These are phyloP conservation scores for Oryza nivara DNA, from an alignment of 176 grass and related monocot species.

Conservation along the genomic window DNA sequence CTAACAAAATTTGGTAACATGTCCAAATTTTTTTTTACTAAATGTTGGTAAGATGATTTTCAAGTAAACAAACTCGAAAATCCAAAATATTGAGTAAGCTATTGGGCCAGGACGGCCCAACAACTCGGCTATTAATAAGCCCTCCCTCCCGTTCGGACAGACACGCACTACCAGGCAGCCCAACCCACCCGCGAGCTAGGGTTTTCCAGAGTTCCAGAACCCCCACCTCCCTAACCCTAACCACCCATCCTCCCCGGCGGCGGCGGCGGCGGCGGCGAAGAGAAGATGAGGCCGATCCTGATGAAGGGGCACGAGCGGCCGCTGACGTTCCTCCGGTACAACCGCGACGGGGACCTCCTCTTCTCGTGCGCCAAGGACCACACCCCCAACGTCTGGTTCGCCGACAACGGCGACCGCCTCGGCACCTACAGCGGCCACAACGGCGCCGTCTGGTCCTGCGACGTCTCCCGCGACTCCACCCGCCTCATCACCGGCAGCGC, in stretches of 20 bases:
- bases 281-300: constrained; percentile 88
- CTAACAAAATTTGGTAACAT: too few species aligned
- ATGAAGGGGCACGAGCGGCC: constrained; percentile 97
- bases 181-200: constrained; percentile 1
- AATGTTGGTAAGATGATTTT: too few species aligned
- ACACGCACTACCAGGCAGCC: too few species aligned
- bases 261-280: constrained; percentile 8
- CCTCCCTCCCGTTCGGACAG: too few species aligned
- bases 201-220: constrained; percentile 35
- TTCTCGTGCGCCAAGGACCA: constrained; percentile 98
- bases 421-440: constrained; percentile 97
- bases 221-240: neutral
- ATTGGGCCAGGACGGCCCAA: too few species aligned
- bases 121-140: too few species aligned
- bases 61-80: too few species aligned
- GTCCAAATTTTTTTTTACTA: too few species aligned
- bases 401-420: constrained; percentile 78
- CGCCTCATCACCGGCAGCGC: constrained; percentile 77
- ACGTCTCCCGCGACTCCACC: constrained; percentile 78
- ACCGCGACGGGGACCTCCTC: constrained; percentile 88
- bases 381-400: constrained; percentile 84
- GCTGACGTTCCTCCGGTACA: constrained; percentile 89
- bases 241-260: neutral
- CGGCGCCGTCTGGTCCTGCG: constrained; percentile 91
- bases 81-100: too few species aligned